Percentiles rank a stretch among this genome's conserved stretches.
phyloP scores from a whole-genome alignment of 345 rosid genomes.

The Lepidium sativum region DNA sequence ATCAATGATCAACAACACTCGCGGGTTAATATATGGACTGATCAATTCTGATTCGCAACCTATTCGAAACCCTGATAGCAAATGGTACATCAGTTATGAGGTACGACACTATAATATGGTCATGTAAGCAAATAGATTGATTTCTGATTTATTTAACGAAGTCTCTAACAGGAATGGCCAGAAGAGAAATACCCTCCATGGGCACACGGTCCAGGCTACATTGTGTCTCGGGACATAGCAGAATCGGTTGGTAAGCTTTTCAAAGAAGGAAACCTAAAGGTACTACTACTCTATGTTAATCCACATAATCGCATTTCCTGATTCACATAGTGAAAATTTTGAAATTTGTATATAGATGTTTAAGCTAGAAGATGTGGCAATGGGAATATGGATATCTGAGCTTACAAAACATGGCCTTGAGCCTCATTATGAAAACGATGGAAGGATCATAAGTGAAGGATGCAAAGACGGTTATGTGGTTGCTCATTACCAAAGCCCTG shows the following conservation, averaged over 20 bases:
- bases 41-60: constrained; percentile 83
- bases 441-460: constrained; percentile 59
- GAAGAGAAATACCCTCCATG: constrained; percentile 76
- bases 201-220: constrained; percentile 97
- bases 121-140: not conserved
- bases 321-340: not conserved
- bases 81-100: constrained; percentile 88
- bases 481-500: constrained; percentile 93
- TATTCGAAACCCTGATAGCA: constrained; percentile 77
- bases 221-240: constrained; percentile 75
- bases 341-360: constrained; percentile 55
- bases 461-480: constrained; percentile 81
- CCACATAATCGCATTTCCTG: not conserved
- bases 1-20: constrained; percentile 41
- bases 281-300: constrained; percentile 7
- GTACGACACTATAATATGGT: constrained; percentile 30
- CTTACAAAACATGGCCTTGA: constrained; percentile 58
- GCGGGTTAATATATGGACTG: constrained; percentile 78
- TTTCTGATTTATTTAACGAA: not conserved
- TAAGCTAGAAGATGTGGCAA: constrained; percentile 94
- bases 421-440: constrained; percentile 63
- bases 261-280: constrained; percentile 58
- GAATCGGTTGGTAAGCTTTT: constrained; percentile 48
- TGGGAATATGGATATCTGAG: constrained; percentile 92
- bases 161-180: constrained; percentile 61